Evolutionary conservation across 2,329 filamentous ascomycete species (phyloP).

Genomic region (Epichloe bromicola): DNA sequence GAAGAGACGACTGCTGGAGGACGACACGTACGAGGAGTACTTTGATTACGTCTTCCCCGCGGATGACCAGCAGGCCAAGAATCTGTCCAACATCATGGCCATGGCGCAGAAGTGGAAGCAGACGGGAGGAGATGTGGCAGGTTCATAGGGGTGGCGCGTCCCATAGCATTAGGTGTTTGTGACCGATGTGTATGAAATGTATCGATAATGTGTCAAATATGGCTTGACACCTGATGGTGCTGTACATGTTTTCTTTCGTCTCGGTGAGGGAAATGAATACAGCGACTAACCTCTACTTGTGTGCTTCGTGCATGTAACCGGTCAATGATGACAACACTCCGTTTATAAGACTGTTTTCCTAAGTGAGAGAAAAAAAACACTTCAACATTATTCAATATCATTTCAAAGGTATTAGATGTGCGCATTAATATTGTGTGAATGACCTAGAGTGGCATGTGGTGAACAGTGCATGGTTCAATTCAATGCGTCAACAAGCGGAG

Average conservation of each 20-base stretch:
- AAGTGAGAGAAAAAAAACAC: too few species aligned
- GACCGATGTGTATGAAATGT: not conserved
- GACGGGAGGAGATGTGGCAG: slow-evolving; percentile 25
- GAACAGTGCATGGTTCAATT: too few species aligned
- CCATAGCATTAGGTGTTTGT: not conserved
- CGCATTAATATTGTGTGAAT: too few species aligned
- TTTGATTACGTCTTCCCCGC: slow-evolving; percentile 95
- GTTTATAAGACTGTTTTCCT: too few species aligned
- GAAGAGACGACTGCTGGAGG: slow-evolving; percentile 81
- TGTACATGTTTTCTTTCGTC: too few species aligned
- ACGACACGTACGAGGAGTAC: slow-evolving; percentile 89
- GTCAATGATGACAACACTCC: too few species aligned
- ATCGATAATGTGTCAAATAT: not conserved
- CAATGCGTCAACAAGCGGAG: too few species aligned
- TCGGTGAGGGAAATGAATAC: too few species aligned
- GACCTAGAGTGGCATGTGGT: too few species aligned
- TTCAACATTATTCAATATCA: accelerated
- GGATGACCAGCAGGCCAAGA: slow-evolving; percentile 77
- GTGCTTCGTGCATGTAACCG: too few species aligned
- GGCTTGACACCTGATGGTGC: not conserved
- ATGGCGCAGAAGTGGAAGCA: slow-evolving; percentile 83
- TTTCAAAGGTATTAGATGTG: too few species aligned
- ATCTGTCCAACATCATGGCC: slow-evolving; percentile 70
- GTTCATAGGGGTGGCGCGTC: slow-evolving; percentile 10
- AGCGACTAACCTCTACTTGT: too few species aligned